phyloP scores from a whole-genome alignment of 2,329 filamentous ascomycete genomes.

The Colletotrichum tropicale region DNA sequence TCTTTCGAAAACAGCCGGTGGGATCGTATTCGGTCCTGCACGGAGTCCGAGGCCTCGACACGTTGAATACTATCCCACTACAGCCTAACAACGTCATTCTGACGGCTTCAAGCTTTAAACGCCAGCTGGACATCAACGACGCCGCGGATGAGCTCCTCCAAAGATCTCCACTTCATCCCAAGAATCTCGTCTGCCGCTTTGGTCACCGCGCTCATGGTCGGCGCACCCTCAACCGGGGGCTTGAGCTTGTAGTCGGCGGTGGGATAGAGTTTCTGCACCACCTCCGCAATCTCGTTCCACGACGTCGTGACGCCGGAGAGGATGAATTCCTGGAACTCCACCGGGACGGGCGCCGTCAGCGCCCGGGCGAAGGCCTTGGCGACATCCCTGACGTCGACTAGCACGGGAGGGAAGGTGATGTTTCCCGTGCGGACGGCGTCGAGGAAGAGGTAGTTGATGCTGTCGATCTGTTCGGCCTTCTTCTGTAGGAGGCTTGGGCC shows the following conservation, averaged over 20 bases:
- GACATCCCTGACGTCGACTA: conserved; percentile 2
- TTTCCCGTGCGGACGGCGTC: not conserved
- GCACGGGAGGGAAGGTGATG: not conserved
- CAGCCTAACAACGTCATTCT: not conserved
- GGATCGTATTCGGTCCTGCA: not conserved
- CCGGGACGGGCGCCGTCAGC: not conserved
- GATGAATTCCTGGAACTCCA: not conserved
- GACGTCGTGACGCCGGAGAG: not conserved
- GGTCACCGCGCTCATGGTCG: not conserved
- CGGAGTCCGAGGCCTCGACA: not conserved
- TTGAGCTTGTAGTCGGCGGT: not conserved
- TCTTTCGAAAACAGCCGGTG: not conserved
- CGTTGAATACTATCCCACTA: accelerated
- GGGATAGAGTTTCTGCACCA: not conserved
- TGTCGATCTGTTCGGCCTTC: not conserved
- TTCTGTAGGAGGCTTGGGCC: not conserved
- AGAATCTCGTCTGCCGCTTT: not conserved
- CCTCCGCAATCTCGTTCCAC: not conserved
- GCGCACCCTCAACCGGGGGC: not conserved
- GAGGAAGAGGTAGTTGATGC: not conserved
- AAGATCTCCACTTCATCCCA: not conserved
- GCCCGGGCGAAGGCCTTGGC: not conserved
- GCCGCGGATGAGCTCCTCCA: not conserved
- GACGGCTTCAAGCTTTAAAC: not conserved
- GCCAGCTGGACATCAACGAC: not conserved